phyloP scores from a whole-genome alignment of 1,139 yeast species.

The Suhomyces terraborum region DNA sequence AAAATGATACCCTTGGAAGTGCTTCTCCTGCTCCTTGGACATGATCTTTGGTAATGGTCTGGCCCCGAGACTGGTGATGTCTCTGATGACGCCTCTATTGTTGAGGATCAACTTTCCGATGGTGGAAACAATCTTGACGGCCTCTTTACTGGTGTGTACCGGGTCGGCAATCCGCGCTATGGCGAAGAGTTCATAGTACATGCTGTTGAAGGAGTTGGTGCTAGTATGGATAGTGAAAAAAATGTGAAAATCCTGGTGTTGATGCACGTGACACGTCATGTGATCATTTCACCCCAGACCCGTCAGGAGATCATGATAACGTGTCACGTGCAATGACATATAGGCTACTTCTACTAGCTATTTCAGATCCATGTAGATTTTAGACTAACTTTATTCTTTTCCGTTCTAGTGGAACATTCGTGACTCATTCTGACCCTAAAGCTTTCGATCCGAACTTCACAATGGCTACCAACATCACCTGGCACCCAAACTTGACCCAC shows the following conservation, averaged over 20 bases:
- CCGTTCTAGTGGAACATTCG: too few relatives aligned
- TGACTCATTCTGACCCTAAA: too few relatives aligned
- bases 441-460: not conserved
- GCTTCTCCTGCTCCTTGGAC: conserved; percentile 84
- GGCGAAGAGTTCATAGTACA: conserved; percentile 91
- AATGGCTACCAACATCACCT: conserved; percentile 94
- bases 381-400: not conserved
- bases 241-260: too few relatives aligned
- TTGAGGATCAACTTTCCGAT: conserved; percentile 80
- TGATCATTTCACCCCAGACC: not conserved
- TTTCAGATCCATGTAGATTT: not conserved
- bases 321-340: conserved; percentile 21
- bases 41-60: conserved; percentile 77
- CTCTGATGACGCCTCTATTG: conserved; percentile 90
- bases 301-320: conserved; percentile 7
- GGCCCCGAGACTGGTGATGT: conserved; percentile 76
- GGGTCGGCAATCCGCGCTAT: conserved; percentile 78
- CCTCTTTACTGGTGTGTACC: conserved; percentile 57
- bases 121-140: conserved; percentile 71
- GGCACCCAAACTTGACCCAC: conserved; percentile 90
- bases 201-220: conserved; percentile 26
- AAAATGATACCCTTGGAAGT: conserved; percentile 88
- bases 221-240: conserved; percentile 4
- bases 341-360: conserved; percentile 1
- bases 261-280: too few relatives aligned